Conservation (phyloP, 495 filamentous ascomycete genomes). For the Aspergillus sparsus region DNA sequence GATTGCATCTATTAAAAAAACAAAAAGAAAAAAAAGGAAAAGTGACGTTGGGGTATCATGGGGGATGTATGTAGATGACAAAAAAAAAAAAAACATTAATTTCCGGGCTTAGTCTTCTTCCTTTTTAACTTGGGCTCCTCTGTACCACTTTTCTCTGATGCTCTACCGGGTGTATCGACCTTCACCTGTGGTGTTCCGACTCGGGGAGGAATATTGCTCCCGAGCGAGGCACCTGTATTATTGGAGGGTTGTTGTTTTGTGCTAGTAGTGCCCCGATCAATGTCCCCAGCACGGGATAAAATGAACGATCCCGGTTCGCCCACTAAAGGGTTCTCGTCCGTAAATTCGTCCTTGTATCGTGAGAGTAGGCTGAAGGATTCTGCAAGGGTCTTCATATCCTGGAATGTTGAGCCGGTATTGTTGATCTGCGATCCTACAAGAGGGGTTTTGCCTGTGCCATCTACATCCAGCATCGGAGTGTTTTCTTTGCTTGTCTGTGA, state of each 20-base stretch:
- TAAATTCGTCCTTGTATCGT: slow-evolving; percentile 73
- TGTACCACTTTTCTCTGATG: slow-evolving; percentile 33
- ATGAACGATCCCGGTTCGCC: slow-evolving; percentile 88
- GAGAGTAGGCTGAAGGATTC: slow-evolving; percentile 67
- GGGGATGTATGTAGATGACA: neutral
- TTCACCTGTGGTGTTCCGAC: slow-evolving; percentile 42
- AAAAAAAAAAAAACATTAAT: slow-evolving; percentile 17
- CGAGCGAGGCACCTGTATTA: slow-evolving; percentile 12
- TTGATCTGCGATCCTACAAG: slow-evolving; percentile 35
- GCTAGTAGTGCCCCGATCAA: slow-evolving; percentile 22
- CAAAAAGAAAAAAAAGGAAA: neutral
- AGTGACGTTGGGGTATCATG: slow-evolving; percentile 30
- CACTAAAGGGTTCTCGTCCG: slow-evolving; percentile 87
- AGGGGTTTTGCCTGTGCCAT: slow-evolving; percentile 37
- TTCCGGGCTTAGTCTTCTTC: slow-evolving; percentile 39
- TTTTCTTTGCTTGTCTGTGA: slow-evolving; percentile 55
- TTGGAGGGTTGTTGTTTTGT: slow-evolving; percentile 19
- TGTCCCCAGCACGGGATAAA: slow-evolving; percentile 54
- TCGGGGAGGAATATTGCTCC: slow-evolving; percentile 8
- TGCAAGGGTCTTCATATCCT: slow-evolving; percentile 59
- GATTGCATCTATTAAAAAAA: neutral
- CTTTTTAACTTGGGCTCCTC: slow-evolving; percentile 38
- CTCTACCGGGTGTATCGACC: slow-evolving; percentile 42
- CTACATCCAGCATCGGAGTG: slow-evolving; percentile 61
- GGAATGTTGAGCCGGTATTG: slow-evolving; percentile 32